Conservation (phyloP, 1,139 yeast genomes). For the Hyphopichia wangnamkhiaoensis region DNA sequence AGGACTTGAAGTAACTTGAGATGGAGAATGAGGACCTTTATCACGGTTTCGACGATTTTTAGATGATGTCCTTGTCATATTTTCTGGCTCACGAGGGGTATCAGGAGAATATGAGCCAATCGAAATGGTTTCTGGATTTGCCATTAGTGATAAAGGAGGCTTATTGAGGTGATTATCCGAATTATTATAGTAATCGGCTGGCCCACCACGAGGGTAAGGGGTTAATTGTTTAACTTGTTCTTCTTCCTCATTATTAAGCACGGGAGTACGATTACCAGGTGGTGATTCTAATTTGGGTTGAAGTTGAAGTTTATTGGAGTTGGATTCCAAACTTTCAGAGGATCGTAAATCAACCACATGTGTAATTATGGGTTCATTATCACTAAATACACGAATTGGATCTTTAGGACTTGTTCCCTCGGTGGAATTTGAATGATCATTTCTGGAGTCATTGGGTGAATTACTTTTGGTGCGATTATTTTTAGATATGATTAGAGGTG, state of each 20-base stretch:
- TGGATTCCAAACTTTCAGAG: too few species aligned
- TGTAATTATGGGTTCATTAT: slow-evolving; percentile 3
- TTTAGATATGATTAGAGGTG: slow-evolving; percentile 39
- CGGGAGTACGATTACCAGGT: not conserved
- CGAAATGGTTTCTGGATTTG: slow-evolving; percentile 20
- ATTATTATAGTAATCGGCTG: not conserved
- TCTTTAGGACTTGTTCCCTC: slow-evolving; percentile 3
- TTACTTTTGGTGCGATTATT: not conserved
- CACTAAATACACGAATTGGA: slow-evolving; percentile 3
- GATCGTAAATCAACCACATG: slow-evolving; percentile 2
- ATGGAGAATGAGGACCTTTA: not conserved
- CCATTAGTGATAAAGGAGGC: not conserved
- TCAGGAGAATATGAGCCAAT: slow-evolving; percentile 42
- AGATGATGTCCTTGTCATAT: too few species aligned
- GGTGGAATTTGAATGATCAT: not conserved
- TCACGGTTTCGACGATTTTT: too few species aligned
- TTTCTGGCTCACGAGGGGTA: slow-evolving; percentile 25
- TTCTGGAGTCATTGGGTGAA: not conserved
- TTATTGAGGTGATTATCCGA: slow-evolving; percentile 1
- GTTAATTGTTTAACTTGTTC: not conserved
- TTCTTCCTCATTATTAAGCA: not conserved
- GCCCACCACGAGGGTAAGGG: slow-evolving; percentile 2
- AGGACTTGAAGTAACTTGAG: not conserved
- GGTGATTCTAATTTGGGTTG: too few species aligned
- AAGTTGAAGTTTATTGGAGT: too few species aligned